Base-by-base conservation (phyloP, 805 yeast genomes). In the Debaryomyces castellii region DNA sequence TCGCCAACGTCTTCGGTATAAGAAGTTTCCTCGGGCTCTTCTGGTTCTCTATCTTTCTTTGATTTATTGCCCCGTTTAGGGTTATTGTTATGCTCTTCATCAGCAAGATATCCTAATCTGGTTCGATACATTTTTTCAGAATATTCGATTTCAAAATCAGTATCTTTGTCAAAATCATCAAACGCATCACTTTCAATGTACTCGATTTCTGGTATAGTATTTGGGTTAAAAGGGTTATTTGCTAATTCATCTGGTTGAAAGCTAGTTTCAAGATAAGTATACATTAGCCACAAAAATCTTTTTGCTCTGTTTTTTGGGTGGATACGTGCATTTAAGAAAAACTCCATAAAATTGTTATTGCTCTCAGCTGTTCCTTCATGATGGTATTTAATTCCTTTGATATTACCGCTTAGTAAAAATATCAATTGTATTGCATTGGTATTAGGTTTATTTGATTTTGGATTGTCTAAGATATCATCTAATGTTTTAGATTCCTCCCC, bases 221-320 rank as follows among this genome's bases (percentile, higher is more conserved):
- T 47, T 8, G 73, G 60, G 22, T 80, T 74, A 60, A 83, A 85
- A n/a, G 91, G 91, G 53, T 85, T 85, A 5, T 50, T 44, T 0
- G 57, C 62, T 12, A 85, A 55, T 45, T 77, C 79, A 22, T 75
- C 82, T 1, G 73, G 68, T 1, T 76, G 61, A 50, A 87, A 71
- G 47, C 78, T 76, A 0, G 96, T 87, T 59, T 92, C 97, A 51
- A 87, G 68, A 57, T 85, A 88, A 1, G 88, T 78, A 53, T 89
- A 91, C 36, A 89, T 57, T 30, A 92, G 67, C 97, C 97, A 92
- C 48, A 92, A 63, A 51, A 92, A 83, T 32, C 94, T 74, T 43
- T 76, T 67, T 1, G 89, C 89, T 49, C 96, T 77, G 46, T 81
- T 82, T 21, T 60, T 62, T 3, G 96, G 87, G 45, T 82, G 77